These are phyloP conservation scores for Plenodomus biglobosus DNA, from an alignment of 2,329 filamentous ascomycete genomes.

Conservation along the genomic window DNA sequence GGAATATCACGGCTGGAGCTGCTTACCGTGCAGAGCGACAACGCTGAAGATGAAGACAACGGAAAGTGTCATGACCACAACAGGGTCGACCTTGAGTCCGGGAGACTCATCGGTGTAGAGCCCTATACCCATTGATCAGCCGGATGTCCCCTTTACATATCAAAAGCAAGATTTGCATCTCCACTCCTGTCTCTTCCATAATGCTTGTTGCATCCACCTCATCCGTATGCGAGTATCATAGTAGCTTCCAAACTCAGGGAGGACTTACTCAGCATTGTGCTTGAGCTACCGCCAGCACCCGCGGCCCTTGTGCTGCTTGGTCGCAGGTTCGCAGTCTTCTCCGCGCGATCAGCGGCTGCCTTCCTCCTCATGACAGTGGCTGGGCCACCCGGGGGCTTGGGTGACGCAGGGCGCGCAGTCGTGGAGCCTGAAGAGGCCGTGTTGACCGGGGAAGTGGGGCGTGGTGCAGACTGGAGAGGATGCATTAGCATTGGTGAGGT, in stretches of 20 bases:
- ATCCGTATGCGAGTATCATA: background rate
- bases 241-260: background rate
- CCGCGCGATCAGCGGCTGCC: slow-evolving; percentile 94
- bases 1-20: background rate
- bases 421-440: slow-evolving; percentile 62
- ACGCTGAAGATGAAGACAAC: slow-evolving; percentile 99
- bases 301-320: slow-evolving; percentile 91
- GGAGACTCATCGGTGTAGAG: slow-evolving; percentile 99
- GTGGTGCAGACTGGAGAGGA: slow-evolving; percentile 17
- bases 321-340: slow-evolving; percentile 91
- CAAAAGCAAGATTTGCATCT: too few relatives aligned
- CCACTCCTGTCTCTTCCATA: background rate
- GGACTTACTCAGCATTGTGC: slow-evolving; percentile 92
- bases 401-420: slow-evolving; percentile 78
- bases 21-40: slow-evolving; percentile 91
- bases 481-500: background rate
- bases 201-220: background rate
- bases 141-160: background rate
- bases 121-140: slow-evolving; percentile 50
- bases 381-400: slow-evolving; percentile 87
- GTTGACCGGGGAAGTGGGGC: slow-evolving; percentile 43
- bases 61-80: slow-evolving; percentile 93
- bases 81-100: slow-evolving; percentile 94
- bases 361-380: slow-evolving; percentile 94
- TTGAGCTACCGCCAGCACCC: slow-evolving; percentile 92